phyloP scores from a whole-genome alignment of 179 eudicot genomes.

The Spergularia azorica region DNA sequence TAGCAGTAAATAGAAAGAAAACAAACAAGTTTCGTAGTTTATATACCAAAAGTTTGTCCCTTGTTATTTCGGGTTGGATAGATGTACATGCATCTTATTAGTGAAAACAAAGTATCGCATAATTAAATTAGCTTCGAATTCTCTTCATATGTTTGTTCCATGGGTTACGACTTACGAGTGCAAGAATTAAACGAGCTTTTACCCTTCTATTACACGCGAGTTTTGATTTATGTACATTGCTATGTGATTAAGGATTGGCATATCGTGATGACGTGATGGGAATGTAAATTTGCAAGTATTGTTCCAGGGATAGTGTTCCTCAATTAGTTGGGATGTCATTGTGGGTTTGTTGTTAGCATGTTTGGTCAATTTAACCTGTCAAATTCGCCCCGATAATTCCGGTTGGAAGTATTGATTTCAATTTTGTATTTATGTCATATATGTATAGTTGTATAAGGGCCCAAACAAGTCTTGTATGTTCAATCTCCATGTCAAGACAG shows the following conservation, averaged over 20 bases:
- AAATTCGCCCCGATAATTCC: neutral
- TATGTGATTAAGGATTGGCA: neutral
- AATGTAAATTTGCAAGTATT: neutral
- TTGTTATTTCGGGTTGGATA: slow-evolving; percentile 11
- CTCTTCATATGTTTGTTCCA: too few species aligned
- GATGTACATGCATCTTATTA: slow-evolving; percentile 26
- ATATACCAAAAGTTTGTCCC: slow-evolving; percentile 1
- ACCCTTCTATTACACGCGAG: neutral
- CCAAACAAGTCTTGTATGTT: neutral
- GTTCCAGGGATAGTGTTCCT: neutral
- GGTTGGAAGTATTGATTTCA: neutral
- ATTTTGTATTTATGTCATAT: neutral
- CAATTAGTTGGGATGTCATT: neutral
- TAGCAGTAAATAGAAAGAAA: slow-evolving; percentile 15
- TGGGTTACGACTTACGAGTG: neutral
- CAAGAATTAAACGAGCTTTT: neutral
- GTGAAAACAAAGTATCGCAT: neutral
- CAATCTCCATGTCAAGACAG: neutral
- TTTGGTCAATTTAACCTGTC: neutral
- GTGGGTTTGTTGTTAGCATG: neutral
- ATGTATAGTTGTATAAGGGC: neutral
- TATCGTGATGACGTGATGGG: neutral
- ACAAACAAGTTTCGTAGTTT: slow-evolving; percentile 8
- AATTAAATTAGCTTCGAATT: too few species aligned
- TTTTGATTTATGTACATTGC: neutral